phyloP scores from a whole-genome alignment of 2,329 filamentous ascomycete species.

The Sclerotinia nivalis region DNA sequence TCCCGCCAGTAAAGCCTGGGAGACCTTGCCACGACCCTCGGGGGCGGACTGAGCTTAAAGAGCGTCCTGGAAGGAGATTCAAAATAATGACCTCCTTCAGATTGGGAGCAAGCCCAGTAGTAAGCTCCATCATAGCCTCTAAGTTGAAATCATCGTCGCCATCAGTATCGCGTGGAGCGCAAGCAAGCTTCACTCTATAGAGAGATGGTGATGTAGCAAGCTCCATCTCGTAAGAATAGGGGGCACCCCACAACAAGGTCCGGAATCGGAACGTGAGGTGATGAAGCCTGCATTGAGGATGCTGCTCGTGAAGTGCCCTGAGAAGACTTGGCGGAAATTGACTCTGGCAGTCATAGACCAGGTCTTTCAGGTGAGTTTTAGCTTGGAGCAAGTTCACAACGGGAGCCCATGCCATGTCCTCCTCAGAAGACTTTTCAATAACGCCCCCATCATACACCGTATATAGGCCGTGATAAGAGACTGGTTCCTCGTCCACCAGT shows the following conservation, averaged over 20 bases:
- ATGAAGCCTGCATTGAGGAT: conserved; percentile 26
- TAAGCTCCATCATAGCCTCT: conserved; percentile 27
- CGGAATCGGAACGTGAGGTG: conserved; percentile 26
- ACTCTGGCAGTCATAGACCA: conserved; percentile 25
- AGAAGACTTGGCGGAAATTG: conserved; percentile 26
- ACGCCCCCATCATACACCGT: conserved; percentile 21
- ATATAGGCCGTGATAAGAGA: conserved; percentile 1
- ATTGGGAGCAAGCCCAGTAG: conserved; percentile 23
- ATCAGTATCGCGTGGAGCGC: conserved; percentile 19
- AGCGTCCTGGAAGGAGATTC: conserved; percentile 20
- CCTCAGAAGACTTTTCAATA: conserved; percentile 25
- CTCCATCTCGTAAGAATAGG: conserved; percentile 25
- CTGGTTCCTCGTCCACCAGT: conserved; percentile 22
- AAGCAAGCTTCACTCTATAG: conserved; percentile 25
- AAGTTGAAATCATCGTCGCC: conserved; percentile 26
- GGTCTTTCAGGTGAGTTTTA: conserved; percentile 19
- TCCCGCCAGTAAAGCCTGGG: conserved; percentile 25
- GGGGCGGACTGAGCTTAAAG: conserved; percentile 13
- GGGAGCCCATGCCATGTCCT: conserved; percentile 24
- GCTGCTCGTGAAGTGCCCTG: conserved; percentile 22
- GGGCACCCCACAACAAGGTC: conserved; percentile 20
- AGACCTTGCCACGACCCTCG: conserved; percentile 26
- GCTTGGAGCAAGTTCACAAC: conserved; percentile 22
- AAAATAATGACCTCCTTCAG: conserved; percentile 26
- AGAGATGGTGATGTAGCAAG: conserved; percentile 25